These are phyloP conservation scores for Pleurotus djamor DNA, from an alignment of 768 basidiomycete genomes.

Conservation along the genomic window DNA sequence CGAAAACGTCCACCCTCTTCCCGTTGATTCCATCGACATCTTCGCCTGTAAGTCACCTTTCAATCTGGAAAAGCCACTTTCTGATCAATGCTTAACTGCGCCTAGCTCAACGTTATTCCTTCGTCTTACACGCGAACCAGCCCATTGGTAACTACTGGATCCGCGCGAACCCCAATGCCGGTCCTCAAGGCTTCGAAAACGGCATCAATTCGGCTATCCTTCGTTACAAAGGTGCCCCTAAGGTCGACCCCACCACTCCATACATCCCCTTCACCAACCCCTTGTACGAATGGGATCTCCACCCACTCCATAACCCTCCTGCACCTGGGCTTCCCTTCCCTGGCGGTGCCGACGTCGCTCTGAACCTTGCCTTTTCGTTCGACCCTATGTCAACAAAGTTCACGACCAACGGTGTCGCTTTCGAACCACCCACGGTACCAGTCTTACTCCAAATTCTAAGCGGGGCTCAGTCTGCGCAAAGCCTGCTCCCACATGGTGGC, in stretches of 20 bases:
- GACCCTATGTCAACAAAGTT: constrained; percentile 13
- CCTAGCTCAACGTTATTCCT: constrained; percentile 30
- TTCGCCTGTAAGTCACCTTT: constrained; percentile 25
- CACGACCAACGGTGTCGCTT: constrained; percentile 27
- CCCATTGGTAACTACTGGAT: constrained; percentile 52
- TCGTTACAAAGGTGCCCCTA: constrained; percentile 44
- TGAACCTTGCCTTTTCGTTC: constrained; percentile 29
- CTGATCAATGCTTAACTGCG: not conserved
- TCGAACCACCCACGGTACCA: constrained; percentile 35
- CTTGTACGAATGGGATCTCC: constrained; percentile 37
- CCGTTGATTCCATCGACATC: constrained; percentile 38
- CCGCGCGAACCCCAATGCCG: constrained; percentile 27
- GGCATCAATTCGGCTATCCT: constrained; percentile 50
- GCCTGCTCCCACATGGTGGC: constrained; percentile 36
- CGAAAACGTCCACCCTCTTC: constrained; percentile 17
- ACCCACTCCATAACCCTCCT: constrained; percentile 26
- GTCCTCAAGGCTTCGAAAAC: constrained; percentile 24
- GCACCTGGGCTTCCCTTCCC: constrained; percentile 27
- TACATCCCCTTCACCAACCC: constrained; percentile 15
- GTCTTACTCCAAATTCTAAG: constrained; percentile 50
- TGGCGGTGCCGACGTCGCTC: constrained; percentile 39
- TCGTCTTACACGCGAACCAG: constrained; percentile 36
- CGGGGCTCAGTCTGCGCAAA: constrained; percentile 35
- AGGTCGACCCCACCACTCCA: constrained; percentile 39
- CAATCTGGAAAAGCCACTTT: not conserved